Conservation (phyloP, 768 basidiomycete genomes). For the Auriscalpium orientale region DNA sequence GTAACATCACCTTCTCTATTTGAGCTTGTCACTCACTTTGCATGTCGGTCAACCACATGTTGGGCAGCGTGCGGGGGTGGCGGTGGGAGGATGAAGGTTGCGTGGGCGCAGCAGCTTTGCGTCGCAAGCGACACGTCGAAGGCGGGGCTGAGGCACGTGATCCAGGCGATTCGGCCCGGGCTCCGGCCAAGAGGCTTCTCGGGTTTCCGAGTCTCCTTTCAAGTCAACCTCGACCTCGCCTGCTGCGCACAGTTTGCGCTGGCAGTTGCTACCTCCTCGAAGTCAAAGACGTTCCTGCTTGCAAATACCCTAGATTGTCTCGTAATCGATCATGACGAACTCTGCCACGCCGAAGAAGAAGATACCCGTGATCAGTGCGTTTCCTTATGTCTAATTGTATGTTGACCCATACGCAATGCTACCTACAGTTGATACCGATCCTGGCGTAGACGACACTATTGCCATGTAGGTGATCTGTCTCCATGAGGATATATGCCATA, state of each 20-base stretch:
- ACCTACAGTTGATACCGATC: conserved; percentile 73
- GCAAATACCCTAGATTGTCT: background rate
- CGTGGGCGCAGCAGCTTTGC: background rate
- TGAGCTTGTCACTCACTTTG: conserved; percentile 27
- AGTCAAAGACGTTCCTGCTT: no score
- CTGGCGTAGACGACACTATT: conserved; percentile 76
- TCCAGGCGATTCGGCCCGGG: no score
- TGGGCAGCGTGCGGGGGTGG: background rate
- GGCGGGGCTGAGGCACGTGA: no score
- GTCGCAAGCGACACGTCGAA: no score
- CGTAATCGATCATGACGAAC: no score
- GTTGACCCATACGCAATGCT: no score
- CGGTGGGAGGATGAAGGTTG: background rate
- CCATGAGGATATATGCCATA: background rate
- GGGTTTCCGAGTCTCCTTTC: no score
- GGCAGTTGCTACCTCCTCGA: no score
- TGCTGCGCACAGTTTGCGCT: no score
- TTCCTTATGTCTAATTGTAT: background rate
- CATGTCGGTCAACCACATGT: conserved; percentile 61
- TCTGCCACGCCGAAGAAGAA: no score
- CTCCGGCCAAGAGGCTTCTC: no score
- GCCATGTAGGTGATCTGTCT: conserved; percentile 52
- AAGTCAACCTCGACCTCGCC: no score
- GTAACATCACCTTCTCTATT: background rate
- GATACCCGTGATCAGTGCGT: background rate